Base-by-base conservation (phyloP, 1,284 basidiomycete genomes). In the Naganishia sp. region DNA sequence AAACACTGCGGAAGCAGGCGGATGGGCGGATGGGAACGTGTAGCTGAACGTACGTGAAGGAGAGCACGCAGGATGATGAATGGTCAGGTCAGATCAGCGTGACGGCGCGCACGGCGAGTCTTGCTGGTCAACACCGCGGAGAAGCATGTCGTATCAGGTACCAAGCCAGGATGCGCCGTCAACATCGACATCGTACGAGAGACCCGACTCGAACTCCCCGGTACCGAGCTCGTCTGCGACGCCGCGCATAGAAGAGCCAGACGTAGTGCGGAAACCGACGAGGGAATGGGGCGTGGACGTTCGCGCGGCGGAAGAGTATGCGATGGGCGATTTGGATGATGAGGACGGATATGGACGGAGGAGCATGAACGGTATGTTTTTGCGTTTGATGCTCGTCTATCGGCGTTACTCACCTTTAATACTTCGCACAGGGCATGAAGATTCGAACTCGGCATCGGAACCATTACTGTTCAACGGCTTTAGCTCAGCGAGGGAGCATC, bases 401-500 rank as follows among this genome's bases (percentile, higher is more conserved):
- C 5, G 23, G 31, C 28, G 5, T 5, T 39, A 23, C 48, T 23
- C 21, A 23, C 50, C 28, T 53, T 6, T 28, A 1, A 7, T 16
- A 53, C 18, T 13, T 10, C 13, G 6, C 28, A 18, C 50, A 53
- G 28, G 28, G 0, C 28, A 25, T 25, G 25, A 18, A 36, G 28
- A 33, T 21, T 23, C 16, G 53, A 65, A 25, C 23, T 49, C 54
- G 10, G 52, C 45, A 13, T 56, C 63, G 5, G 44, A 55, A 21
- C 55, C 48, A 50, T 36, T 65, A 9, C 46, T 55, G 2, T 55
- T 64, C 52, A 64, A 55, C 43, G 54, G 63, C 6, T 55, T 64
- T n/a, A 43, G 28, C 28, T 55, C 52, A 3, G 50, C 54, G 11
- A 25, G 50, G 31, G 61, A 63, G 3, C 60, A 48, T 23, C 44